These are phyloP conservation scores for Alternaria gansuensis DNA, from an alignment of 2,329 filamentous ascomycete genomes.

Conservation along the genomic window DNA sequence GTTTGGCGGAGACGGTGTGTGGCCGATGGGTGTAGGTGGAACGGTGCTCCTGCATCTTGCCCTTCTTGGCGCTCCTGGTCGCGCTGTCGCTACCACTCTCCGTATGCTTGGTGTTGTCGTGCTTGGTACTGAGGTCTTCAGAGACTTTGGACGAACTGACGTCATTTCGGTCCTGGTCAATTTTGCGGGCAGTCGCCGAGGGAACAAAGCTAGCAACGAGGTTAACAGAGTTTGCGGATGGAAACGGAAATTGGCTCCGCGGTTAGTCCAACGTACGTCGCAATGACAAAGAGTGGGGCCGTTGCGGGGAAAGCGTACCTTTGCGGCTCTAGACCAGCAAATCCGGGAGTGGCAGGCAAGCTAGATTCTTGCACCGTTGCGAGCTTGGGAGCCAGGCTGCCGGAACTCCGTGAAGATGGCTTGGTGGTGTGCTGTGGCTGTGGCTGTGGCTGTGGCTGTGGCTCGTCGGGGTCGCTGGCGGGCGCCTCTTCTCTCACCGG, in stretches of 20 bases:
- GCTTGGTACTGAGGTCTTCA: conserved; percentile 56
- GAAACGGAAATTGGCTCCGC: conserved; percentile 29
- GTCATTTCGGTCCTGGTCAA: conserved; percentile 55
- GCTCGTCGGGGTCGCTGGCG: conserved; percentile 51
- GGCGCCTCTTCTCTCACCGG: conserved; percentile 40
- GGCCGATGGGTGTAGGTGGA: conserved; percentile 55
- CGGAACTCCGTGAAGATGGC: conserved; percentile 62
- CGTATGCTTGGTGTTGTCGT: conserved; percentile 51
- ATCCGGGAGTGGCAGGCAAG: conserved; percentile 71
- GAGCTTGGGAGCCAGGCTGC: conserved; percentile 67
- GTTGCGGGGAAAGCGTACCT: conserved; percentile 45
- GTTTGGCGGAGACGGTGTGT: conserved; percentile 65
- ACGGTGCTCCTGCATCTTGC: conserved; percentile 56
- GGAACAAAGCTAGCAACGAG: conserved; percentile 31
- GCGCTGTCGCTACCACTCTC: conserved; percentile 75
- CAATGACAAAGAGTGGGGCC: conserved; percentile 42
- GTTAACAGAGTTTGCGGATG: conserved; percentile 35
- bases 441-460: conserved; percentile 25
- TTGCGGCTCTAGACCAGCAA: conserved; percentile 49
- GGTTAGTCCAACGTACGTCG: conserved; percentile 35
- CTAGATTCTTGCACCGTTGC: conserved; percentile 94
- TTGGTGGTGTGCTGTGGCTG: conserved; percentile 48
- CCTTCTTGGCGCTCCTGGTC: conserved; percentile 35
- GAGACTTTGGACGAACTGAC: conserved; percentile 58
- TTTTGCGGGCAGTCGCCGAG: conserved; percentile 32